A percentile compares a stretch with the other conserved stretches of the same genome.
Evolutionary conservation across 2,329 filamentous ascomycete species (phyloP).

Genomic region (Allantophomopsis lycopodina): DNA sequence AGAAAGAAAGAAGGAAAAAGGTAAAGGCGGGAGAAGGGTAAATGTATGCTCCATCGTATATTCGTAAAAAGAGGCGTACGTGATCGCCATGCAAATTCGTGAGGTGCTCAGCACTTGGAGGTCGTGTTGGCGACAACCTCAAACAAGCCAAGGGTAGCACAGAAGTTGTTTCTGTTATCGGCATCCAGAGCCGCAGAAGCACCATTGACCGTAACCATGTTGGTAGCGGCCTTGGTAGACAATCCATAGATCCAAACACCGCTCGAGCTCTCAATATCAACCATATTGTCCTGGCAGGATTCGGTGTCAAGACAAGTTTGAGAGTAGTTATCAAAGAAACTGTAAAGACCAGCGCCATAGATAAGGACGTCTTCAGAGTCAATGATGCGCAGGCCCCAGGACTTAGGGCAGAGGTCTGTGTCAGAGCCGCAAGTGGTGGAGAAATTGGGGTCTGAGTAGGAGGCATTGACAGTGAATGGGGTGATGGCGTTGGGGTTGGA

Average conservation of each 20-base stretch:
- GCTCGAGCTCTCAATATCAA: constrained; percentile 52
- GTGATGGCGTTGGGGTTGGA: constrained; percentile 61
- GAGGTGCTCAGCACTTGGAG: too few species aligned
- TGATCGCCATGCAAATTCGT: too few species aligned
- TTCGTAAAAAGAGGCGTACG: too few species aligned
- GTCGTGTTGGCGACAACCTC: constrained; percentile 2
- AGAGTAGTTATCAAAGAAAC: constrained; percentile 72
- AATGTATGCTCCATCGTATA: too few species aligned
- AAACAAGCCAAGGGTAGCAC: constrained; percentile 44
- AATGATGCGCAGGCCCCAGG: constrained; percentile 62
- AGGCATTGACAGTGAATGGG: constrained; percentile 45
- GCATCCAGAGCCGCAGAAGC: constrained; percentile 34
- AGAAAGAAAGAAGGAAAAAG: too few species aligned
- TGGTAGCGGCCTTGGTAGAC: constrained; percentile 60
- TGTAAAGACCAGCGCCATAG: constrained; percentile 66
- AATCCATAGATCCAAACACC: constrained; percentile 51
- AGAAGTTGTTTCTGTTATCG: constrained; percentile 54
- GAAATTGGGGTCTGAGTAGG: constrained; percentile 59
- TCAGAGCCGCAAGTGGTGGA: constrained; percentile 28
- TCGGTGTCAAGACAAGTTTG: constrained; percentile 54
- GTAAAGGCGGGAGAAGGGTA: too few species aligned
- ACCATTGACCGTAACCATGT: constrained; percentile 57
- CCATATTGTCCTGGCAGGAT: constrained; percentile 67
- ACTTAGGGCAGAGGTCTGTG: constrained; percentile 44
- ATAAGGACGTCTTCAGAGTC: constrained; percentile 54